Percentiles rank a stretch among this genome's conserved stretches.
Conservation (phyloP, 192 early-diverging fungal genomes). For the Geranomyces variabilis region DNA sequence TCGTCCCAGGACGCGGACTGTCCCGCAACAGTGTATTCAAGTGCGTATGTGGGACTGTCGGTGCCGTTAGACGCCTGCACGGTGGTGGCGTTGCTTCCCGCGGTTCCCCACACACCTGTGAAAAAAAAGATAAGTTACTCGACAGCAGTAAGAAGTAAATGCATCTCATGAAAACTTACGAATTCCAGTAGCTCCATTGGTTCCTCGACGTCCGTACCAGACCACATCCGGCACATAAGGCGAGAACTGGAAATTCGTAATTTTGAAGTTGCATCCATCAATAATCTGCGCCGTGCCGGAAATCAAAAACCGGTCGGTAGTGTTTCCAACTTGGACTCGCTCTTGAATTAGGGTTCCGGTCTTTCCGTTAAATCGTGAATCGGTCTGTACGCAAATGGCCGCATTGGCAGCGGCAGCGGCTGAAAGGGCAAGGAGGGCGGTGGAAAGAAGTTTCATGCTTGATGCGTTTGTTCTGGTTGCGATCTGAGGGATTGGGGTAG, state of each 20-base stretch:
- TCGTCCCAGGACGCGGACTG: conserved; percentile 15
- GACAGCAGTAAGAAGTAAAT: background rate
- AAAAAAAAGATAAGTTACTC: background rate
- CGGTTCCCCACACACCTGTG: conserved; percentile 1
- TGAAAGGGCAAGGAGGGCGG: background rate
- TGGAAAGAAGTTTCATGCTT: background rate
- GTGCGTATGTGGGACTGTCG: background rate
- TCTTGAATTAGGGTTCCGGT: background rate
- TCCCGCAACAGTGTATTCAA: background rate
- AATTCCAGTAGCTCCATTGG: background rate
- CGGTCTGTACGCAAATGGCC: background rate
- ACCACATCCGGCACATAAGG: background rate
- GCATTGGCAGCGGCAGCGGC: background rate
- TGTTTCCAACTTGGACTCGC: background rate
- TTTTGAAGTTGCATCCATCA: conserved; percentile 27
- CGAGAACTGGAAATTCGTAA: conserved; percentile 14
- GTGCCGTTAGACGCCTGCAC: background rate
- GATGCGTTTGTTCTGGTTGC: background rate
- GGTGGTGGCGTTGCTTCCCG: background rate
- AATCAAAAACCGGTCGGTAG: background rate
- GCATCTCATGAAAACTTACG: background rate
- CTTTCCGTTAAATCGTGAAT: conserved; percentile 15
- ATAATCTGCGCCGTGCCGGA: conserved; percentile 22
- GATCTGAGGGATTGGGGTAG: too few species aligned
- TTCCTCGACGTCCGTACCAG: conserved; percentile 19